These are phyloP conservation scores for Eucalyptus erythrocorys DNA, from an alignment of 345 rosid genomes.

Conservation along the genomic window DNA sequence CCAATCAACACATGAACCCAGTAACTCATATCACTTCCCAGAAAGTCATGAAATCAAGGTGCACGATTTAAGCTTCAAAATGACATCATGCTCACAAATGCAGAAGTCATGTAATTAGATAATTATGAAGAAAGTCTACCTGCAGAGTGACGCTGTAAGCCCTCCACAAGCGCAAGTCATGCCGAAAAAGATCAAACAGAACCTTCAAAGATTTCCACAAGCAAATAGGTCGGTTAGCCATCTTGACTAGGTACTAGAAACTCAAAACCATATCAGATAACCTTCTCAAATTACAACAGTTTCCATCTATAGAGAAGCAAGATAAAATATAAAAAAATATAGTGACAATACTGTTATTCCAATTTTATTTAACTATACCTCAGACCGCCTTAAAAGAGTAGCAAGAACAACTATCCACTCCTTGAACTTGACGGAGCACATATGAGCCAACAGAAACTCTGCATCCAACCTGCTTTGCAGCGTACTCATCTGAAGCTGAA, in stretches of 20 bases:
- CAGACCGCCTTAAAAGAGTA: slow-evolving; percentile 78
- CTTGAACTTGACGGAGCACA: slow-evolving; percentile 98
- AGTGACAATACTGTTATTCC: too few species aligned
- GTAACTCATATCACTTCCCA: not conserved
- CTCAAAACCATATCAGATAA: not conserved
- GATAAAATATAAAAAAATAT: not conserved
- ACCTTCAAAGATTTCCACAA: slow-evolving; percentile 32
- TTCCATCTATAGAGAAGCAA: not conserved
- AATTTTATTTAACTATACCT: slow-evolving; percentile 31
- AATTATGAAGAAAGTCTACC: slow-evolving; percentile 13
- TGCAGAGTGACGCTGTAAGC: slow-evolving; percentile 77
- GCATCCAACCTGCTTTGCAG: slow-evolving; percentile 93
- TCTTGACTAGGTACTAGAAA: not conserved
- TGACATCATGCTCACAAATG: not conserved
- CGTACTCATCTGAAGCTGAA: slow-evolving; percentile 93
- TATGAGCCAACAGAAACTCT: slow-evolving; percentile 90
- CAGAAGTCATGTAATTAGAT: not conserved
- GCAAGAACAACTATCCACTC: slow-evolving; percentile 99
- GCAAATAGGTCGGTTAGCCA: not conserved
- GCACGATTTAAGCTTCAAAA: not conserved
- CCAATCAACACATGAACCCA: not conserved
- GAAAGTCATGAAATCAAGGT: not conserved
- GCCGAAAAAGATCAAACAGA: slow-evolving; percentile 77
- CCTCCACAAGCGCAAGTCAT: slow-evolving; percentile 69
- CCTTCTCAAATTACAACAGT: not conserved